Conservation (phyloP, 352 stramenopile genomes). For the Globisporangium cederbergense region DNA sequence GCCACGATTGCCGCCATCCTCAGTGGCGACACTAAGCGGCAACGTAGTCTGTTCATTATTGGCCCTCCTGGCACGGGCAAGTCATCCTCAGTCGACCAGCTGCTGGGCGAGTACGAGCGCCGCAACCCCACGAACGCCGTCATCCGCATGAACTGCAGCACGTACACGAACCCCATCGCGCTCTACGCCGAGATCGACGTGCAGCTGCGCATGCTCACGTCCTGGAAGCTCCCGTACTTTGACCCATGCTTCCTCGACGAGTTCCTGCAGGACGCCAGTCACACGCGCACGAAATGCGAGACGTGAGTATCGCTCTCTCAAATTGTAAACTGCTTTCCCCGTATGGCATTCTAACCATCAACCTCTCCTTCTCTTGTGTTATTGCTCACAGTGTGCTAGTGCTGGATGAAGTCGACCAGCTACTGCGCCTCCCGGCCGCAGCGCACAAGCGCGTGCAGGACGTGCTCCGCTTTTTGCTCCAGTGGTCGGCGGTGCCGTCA, state of each 20-base stretch:
- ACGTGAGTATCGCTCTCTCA: constrained; percentile 7
- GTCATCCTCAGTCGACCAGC: constrained; percentile 47
- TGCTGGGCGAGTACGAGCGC: constrained; percentile 30
- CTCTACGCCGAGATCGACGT: constrained; percentile 40
- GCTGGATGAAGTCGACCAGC: constrained; percentile 65
- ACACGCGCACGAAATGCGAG: constrained; percentile 4
- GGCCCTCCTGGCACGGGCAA: constrained; percentile 68
- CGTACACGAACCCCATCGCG: constrained; percentile 41
- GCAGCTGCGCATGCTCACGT: constrained; percentile 24
- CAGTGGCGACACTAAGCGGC: constrained; percentile 3
- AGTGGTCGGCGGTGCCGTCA: constrained; percentile 41
- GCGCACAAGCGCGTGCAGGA: constrained; percentile 44
- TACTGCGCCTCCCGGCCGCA: constrained; percentile 41
- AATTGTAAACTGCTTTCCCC: neutral
- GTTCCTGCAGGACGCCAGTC: constrained; percentile 28
- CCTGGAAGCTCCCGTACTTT: constrained; percentile 26
- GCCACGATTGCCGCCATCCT: constrained; percentile 32
- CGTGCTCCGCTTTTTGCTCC: constrained; percentile 55
- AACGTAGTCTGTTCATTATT: constrained; percentile 56
- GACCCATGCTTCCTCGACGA: constrained; percentile 42
- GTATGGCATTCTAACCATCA: neutral
- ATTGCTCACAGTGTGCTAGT: constrained; percentile 30
- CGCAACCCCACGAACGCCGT: constrained; percentile 12
- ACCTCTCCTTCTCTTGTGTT: neutral
- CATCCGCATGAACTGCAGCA: constrained; percentile 68